phyloP scores from a whole-genome alignment of 345 rosid species.

The Lumnitzera littorea region DNA sequence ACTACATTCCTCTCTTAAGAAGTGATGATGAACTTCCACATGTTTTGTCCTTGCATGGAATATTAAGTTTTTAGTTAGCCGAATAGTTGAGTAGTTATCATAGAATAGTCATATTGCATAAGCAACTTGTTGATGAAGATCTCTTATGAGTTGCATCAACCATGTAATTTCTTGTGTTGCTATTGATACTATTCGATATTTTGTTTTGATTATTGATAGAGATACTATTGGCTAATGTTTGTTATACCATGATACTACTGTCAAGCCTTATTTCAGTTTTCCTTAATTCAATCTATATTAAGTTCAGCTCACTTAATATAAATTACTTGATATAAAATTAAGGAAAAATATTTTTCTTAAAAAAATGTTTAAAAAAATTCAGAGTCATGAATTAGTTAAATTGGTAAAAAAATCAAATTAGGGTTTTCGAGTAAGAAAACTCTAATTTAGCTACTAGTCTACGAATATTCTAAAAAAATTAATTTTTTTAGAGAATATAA shows the following conservation, averaged over 20 bases:
- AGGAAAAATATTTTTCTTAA: no score
- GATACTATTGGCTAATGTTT: background rate
- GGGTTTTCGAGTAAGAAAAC: no score
- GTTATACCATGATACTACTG: conserved; percentile 3
- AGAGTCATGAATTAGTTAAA: no score
- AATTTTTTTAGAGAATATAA: no score
- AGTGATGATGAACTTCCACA: background rate
- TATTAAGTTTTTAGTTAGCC: background rate
- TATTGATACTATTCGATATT: conserved; percentile 3
- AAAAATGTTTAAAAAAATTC: no score
- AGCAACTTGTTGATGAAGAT: background rate
- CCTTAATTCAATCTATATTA: no score
- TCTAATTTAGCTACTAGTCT: no score
- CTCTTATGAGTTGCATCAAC: background rate
- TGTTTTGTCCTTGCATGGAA: background rate
- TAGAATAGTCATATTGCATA: background rate
- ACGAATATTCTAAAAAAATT: no score
- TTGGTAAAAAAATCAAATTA: no score
- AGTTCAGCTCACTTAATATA: no score
- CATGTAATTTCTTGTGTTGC: background rate
- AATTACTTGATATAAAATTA: no score
- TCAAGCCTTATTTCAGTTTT: no score
- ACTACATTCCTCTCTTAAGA: background rate
- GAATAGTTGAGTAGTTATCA: background rate
- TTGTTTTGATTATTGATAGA: conserved; percentile 1